Evolutionary conservation across 1,284 basidiomycete genomes (phyloP), one percentile per base, ranked within the genome.

Genomic region (Trichosporon sp.): DNA sequence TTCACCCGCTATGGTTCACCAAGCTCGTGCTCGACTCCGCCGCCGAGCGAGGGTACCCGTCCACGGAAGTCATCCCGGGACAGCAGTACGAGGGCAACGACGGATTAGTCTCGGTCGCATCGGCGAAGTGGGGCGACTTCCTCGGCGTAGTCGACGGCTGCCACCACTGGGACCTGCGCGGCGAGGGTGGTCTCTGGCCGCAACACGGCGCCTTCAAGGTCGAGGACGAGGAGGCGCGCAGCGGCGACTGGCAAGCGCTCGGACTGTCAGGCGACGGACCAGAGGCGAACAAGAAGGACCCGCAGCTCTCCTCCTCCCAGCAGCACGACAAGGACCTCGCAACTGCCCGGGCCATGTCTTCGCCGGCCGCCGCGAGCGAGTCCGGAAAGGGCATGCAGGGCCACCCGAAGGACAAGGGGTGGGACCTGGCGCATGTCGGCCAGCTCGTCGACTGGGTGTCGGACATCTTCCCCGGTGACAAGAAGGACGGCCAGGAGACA

Each of bases 121-220:
- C 89, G 70, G 91, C 94, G 14, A 87, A 87, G 70, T 96, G 93
- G 93, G 94, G 94, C 25, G 91, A 94, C 74, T 95, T 93, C 79
- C 81, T 99, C 16, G 95, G 95, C 4, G 86, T 88, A 21, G 84
- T 99, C 74, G 91, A 96, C 68, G 89, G 88, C 2, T 90, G 88
- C 70, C 95, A 99, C 82, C 96, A 99, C 76, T 99, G 96, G 96
- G 91, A 96, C 73, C 84, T 98, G 73, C 83, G 96, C 63, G 96
- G 96, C 0, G 88, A 82, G 61, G 82, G 83, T n/a, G 84, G 83
- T 6, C 44, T 81, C 0, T 80, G 82, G 65, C 79, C 79, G 2
- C 71, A 73, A 23, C 74, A 59, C 65, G 59, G 61, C 13, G 54
- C 63, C 8, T 60, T 65, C 29, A 70, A 70, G 54, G 74, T 71